Conservation (phyloP, 768 basidiomycete genomes). For the Trametes elegans region DNA sequence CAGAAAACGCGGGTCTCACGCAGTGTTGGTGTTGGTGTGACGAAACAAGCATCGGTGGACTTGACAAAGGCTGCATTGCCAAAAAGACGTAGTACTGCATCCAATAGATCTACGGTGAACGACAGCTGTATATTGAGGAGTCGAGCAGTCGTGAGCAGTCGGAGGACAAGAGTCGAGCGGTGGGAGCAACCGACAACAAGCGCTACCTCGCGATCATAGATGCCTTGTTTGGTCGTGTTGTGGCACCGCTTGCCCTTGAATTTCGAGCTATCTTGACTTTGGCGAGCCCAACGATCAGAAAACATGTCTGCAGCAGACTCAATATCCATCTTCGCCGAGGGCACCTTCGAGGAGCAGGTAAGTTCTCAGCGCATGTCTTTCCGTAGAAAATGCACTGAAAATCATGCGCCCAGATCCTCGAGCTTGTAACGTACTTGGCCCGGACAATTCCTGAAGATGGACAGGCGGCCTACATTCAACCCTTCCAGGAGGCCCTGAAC, state of each 20-base stretch:
- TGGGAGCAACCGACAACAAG: no score
- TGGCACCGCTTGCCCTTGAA: conserved; percentile 10
- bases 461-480: conserved; percentile 55
- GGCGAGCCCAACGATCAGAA: conserved; percentile 5
- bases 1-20: no score
- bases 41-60: no score
- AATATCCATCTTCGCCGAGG: conserved; percentile 82
- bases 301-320: conserved; percentile 71
- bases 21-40: no score
- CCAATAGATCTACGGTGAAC: no score
- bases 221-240: conserved; percentile 14
- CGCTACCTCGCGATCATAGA: conserved; percentile 2
- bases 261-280: conserved; percentile 13
- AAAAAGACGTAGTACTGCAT: no score
- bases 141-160: no score
- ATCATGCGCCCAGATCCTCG: conserved; percentile 55
- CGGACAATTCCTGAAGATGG: conserved; percentile 68
- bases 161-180: no score
- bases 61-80: no score
- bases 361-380: background rate
- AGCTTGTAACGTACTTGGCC: conserved; percentile 73
- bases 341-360: conserved; percentile 87
- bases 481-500: conserved; percentile 62
- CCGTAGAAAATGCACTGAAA: background rate
- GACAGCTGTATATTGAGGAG: no score